Percentiles rank a stretch among this genome's conserved stretches.
phyloP scores from a whole-genome alignment of 2,329 filamentous ascomycete species.

The Claviceps paspali region DNA sequence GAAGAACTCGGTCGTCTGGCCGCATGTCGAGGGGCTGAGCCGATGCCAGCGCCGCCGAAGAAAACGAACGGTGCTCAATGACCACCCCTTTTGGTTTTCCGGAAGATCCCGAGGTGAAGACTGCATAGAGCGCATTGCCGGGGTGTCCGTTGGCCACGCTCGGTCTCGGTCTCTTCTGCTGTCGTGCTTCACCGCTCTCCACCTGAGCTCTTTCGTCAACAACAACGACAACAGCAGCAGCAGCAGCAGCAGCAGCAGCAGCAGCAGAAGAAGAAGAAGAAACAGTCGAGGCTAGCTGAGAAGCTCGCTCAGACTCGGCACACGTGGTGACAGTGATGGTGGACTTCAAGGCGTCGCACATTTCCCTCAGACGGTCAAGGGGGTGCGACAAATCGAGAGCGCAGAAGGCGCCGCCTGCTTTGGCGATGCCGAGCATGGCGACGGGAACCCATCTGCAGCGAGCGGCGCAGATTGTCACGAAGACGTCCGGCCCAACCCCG shows the following conservation, averaged over 20 bases:
- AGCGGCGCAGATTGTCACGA: conserved; percentile 14
- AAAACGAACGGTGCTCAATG: conserved; percentile 4
- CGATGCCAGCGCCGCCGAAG: conserved; percentile 2
- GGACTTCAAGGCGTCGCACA: conserved; percentile 3
- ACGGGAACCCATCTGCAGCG: conserved; percentile 11
- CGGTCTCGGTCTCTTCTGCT: neutral
- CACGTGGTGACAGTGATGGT: conserved; percentile 1
- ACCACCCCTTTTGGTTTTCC: conserved; percentile 28
- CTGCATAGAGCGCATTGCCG: conserved; percentile 16
- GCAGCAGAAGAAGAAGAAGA: too few relatives aligned
- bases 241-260: too few relatives aligned
- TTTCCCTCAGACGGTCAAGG: conserved; percentile 1
- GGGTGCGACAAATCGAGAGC: conserved; percentile 13
- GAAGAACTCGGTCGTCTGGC: neutral
- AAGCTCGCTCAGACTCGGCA: neutral
- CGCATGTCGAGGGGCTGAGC: neutral
- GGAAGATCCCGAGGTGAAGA: conserved; percentile 38
- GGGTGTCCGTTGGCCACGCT: neutral
- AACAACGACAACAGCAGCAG: neutral
- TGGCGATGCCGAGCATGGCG: conserved; percentile 16
- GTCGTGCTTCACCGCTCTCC: neutral
- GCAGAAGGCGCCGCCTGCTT: conserved; percentile 17
- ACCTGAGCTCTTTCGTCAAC: neutral
- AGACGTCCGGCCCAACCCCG: neutral
- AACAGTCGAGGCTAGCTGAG: neutral